Base-by-base conservation (phyloP, 2,329 filamentous ascomycete species). In the Penicillium aurantiogriseum region DNA sequence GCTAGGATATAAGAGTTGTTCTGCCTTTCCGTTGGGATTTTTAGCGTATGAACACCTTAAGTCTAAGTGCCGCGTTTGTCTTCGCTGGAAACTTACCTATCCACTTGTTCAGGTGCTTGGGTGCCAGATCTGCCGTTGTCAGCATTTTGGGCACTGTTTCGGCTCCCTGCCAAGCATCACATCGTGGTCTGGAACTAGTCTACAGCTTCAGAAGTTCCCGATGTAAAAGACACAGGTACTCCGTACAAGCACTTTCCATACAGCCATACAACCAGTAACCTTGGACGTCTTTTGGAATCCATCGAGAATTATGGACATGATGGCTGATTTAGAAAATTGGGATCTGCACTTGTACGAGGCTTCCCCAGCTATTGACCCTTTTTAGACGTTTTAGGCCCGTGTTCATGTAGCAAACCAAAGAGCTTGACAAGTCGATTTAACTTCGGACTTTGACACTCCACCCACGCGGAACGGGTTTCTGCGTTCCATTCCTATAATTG, bases 301-400 rank as follows among this genome's bases (percentile, higher is more conserved):
- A 39, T 44, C 6, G 4, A 5, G 17, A 33, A 51, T 33, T 0
- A 5, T 35, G 15, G 33, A 17, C 5, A 48, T 21, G 23, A 27
- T 43, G 21, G 38, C 19, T 25, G 7, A 39, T 23, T 23, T 55
- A 31, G 11, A n/a, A 52, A 52, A 59, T 57, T 59, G 25, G 4
- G 59, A 61, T 61, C 59, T 52, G 15, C 59, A 38, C 17, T 13
- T 33, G 46, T 52, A 57, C 57, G 47, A 57, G 31, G 10, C 9
- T 10, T 55, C 45, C 46, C 39, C n/a, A 31, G 23, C 48, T 46
- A 40, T 38, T 23, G 21, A 19, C 15, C 35, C 47, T 6, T 5
- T 35, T 23, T 44, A 29, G 46, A 51, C 21, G 23, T 38, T 50
- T 7, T 13, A 50, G 39, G 10, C 5, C 3, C 48, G 13, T 8